phyloP scores from a whole-genome alignment of 2,329 filamentous ascomycete species.

The Clathrospora elynae region DNA sequence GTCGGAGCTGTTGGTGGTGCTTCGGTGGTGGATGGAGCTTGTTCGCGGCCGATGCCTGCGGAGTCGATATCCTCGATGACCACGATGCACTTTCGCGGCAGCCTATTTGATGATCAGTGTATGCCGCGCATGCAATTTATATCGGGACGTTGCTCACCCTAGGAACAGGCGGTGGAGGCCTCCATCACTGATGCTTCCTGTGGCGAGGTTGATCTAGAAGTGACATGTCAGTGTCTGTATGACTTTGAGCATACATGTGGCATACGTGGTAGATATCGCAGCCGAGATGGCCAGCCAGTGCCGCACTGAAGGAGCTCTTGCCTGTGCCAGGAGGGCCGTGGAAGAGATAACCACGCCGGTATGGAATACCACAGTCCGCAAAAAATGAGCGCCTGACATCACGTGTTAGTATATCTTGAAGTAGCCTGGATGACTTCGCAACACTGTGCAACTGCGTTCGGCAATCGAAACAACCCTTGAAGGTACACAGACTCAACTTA shows the following conservation, averaged over 20 bases:
- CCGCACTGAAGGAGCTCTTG: constrained; percentile 49
- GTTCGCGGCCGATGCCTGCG: constrained; percentile 38
- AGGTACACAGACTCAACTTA: constrained; percentile 12
- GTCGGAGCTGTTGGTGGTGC: not conserved
- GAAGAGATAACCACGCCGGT: constrained; percentile 49
- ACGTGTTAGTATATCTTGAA: not conserved
- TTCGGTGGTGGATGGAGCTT: not conserved
- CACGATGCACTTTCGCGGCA: constrained; percentile 48
- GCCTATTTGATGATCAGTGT: constrained; percentile 35
- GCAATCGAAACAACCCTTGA: constrained; percentile 14
- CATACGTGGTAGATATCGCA: constrained; percentile 49
- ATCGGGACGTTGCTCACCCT: not conserved
- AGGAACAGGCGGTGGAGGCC: constrained; percentile 28
- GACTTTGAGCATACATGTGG: too few species aligned
- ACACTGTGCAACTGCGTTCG: not conserved
- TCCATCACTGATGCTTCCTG: constrained; percentile 34
- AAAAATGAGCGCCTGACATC: constrained; percentile 37
- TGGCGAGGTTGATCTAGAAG: constrained; percentile 47
- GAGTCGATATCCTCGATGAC: constrained; percentile 52
- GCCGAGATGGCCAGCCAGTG: constrained; percentile 44
- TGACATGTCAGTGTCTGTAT: too few species aligned
- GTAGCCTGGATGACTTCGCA: too few species aligned
- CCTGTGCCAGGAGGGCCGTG: constrained; percentile 50
- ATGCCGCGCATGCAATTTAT: too few species aligned
- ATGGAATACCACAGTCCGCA: constrained; percentile 41